Evolutionary conservation across 805 yeast genomes (phyloP).

Genomic region (Schwanniomyces vanrijiae): DNA sequence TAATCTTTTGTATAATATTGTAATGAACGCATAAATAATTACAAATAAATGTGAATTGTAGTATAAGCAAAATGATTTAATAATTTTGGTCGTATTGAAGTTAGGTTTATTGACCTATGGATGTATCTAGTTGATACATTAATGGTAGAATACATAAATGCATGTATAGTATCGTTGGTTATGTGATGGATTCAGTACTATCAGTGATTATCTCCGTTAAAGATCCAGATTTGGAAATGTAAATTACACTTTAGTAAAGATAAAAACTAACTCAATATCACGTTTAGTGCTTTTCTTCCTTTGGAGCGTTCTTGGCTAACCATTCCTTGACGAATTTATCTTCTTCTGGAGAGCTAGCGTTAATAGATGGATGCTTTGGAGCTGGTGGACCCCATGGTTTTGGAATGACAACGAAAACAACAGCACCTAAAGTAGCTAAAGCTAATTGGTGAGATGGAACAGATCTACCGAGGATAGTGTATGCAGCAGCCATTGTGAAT

Average conservation of each 20-base stretch:
- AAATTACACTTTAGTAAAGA: not conserved
- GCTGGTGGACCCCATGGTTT: conserved; percentile 71
- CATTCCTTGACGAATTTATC: conserved; percentile 74
- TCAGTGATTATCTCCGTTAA: not conserved
- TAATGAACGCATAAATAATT: not conserved
- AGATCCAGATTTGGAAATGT: not conserved
- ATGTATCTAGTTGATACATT: not conserved
- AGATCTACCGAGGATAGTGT: conserved; percentile 79
- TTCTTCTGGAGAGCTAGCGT: conserved; percentile 83
- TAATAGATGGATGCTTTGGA: conserved; percentile 64
- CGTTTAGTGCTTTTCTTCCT: conserved; percentile 29
- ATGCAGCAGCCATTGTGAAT: conserved; percentile 73
- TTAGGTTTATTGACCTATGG: not conserved
- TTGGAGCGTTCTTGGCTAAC: conserved; percentile 52
- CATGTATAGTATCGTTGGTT: not conserved
- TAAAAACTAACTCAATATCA: not conserved
- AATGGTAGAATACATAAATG: not conserved
- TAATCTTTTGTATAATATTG: not conserved
- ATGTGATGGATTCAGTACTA: not conserved
- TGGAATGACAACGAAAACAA: conserved; percentile 63
- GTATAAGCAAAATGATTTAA: not conserved
- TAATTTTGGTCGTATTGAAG: not conserved
- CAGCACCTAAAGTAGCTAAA: conserved; percentile 73
- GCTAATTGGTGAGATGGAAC: conserved; percentile 84
- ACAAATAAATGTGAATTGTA: not conserved